A percentile compares a stretch with the other conserved stretches of the same genome.
Conservation (phyloP, 495 filamentous ascomycete species). For the Xylaria sp. region DNA sequence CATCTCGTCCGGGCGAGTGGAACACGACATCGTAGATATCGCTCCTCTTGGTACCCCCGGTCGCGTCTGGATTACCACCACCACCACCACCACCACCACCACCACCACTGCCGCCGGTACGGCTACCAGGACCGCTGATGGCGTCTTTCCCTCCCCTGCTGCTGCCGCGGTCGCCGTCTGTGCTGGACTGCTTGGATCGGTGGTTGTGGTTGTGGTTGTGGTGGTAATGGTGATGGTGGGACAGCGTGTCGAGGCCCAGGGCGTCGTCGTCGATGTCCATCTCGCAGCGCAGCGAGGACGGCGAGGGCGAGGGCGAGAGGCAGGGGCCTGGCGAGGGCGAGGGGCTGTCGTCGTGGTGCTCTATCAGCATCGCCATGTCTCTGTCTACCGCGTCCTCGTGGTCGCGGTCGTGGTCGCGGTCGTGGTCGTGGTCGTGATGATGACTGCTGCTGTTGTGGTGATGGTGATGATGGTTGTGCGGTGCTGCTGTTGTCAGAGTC, state of each 20-base stretch:
- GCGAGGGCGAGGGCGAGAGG: slow-evolving; percentile 68
- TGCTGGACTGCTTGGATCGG: neutral
- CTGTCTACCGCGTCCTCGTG: slow-evolving; percentile 52
- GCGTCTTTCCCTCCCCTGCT: slow-evolving; percentile 27
- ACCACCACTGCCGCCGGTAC: no score
- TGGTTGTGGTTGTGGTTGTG: no score
- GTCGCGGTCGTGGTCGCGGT: slow-evolving; percentile 33
- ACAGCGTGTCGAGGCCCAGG: neutral
- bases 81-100: no score
- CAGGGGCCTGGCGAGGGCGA: slow-evolving; percentile 72
- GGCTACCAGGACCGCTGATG: neutral
- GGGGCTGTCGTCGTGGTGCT: slow-evolving; percentile 44
- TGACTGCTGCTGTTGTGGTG: slow-evolving; percentile 29
- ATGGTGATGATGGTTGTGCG: slow-evolving; percentile 14
- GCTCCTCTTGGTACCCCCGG: slow-evolving; percentile 34
- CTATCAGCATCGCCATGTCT: slow-evolving; percentile 62
- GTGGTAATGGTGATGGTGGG: no score
- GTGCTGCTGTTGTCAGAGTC: neutral
- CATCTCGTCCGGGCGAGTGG: slow-evolving; percentile 22
- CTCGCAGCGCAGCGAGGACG: slow-evolving; percentile 66
- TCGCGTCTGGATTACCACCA: neutral
- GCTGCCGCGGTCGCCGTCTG: slow-evolving; percentile 8
- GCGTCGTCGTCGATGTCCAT: slow-evolving; percentile 36
- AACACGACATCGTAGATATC: slow-evolving; percentile 42
- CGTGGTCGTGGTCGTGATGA: slow-evolving; percentile 25